These are phyloP conservation scores for Epithemia pelagica DNA, from an alignment of 108 stramenopile species.

Conservation along the genomic window DNA sequence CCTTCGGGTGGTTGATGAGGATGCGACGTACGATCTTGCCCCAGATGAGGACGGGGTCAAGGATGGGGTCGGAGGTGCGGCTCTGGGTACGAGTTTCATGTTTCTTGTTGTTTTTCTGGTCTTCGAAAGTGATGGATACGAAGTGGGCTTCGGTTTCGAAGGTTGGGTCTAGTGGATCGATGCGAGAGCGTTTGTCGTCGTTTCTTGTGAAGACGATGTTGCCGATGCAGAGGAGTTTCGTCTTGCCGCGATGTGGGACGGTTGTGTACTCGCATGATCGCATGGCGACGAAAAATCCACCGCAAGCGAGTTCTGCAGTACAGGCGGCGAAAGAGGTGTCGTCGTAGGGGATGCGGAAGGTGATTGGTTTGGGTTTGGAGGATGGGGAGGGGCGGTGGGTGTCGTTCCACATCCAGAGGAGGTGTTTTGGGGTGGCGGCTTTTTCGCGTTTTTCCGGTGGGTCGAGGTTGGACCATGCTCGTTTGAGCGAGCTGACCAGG, in stretches of 20 bases:
- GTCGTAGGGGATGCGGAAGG: not conserved
- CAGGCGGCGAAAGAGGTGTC: not conserved
- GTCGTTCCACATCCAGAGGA: not conserved
- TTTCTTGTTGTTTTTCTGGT: not conserved
- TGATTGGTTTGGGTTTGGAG: not conserved
- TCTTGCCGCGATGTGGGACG: not conserved
- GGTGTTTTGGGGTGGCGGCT: not conserved
- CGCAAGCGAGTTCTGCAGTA: not conserved
- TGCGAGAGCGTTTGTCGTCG: not conserved
- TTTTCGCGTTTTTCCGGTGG: not conserved
- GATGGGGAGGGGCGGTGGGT: not conserved
- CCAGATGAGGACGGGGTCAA: not conserved
- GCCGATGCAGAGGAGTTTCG: not conserved
- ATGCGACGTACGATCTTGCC: not conserved
- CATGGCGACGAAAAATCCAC: conserved; percentile 1
- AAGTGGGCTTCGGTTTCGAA: not conserved
- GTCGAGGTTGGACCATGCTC: not conserved
- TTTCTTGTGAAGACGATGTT: not conserved
- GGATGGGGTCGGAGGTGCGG: not conserved
- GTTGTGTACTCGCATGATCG: not conserved
- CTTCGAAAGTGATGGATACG: conserved; percentile 1
- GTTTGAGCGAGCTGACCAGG: not conserved
- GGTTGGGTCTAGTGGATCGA: not conserved
- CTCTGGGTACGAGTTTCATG: not conserved
- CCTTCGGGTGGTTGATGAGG: not conserved